Evolutionary conservation across 805 yeast genomes (phyloP), one percentile per base, ranked within the genome.

Genomic region (Candida quercuum): DNA sequence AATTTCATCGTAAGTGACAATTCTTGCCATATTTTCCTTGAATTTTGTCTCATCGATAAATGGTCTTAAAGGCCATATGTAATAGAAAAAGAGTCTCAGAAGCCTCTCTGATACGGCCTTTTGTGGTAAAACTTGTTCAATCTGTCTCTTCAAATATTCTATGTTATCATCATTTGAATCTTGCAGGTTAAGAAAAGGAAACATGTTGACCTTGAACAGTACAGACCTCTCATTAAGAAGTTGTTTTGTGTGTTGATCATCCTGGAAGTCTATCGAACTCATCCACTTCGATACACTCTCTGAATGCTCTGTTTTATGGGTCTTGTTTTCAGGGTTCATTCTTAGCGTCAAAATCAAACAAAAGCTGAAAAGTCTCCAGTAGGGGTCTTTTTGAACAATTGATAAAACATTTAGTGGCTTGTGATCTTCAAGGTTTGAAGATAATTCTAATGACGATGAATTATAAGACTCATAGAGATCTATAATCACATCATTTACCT

Each of bases 11-110:
- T 60, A 56, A 1, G 72, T 73, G 5, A 74, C 48, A 1, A 72
- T 55, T 9, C 51, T 43, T 1, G 40, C 26, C 0, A 69, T 47
- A 3, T 45, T 48, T 4, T 40, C 39, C 3, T 30, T 25, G 37
- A 72, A 71, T 14, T 46, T 35, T 1, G 41, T 46, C 38, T 71
- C 64, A 42, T 72, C 76, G 18, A 73, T 28, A 38, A 58, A 69
- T 1, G 78, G 77, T 54, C 64, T 56, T 37, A 63, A 64, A 1
- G 71, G 67, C 55, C 72, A 70, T 17, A 72, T 51, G 47, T 56
- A 60, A 8, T 47, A 45, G 48, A 72, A 74, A 45, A 61, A 74
- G 10, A 69, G 47, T 15, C 61, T 61, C 16, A 72, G 34, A 15
- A 64, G 55, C 19, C 56, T 45, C 68, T 75, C 68, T 8, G 63